Conservation (phyloP, 371 early-diverging fungal genomes). For the Mortierella sp. region DNA sequence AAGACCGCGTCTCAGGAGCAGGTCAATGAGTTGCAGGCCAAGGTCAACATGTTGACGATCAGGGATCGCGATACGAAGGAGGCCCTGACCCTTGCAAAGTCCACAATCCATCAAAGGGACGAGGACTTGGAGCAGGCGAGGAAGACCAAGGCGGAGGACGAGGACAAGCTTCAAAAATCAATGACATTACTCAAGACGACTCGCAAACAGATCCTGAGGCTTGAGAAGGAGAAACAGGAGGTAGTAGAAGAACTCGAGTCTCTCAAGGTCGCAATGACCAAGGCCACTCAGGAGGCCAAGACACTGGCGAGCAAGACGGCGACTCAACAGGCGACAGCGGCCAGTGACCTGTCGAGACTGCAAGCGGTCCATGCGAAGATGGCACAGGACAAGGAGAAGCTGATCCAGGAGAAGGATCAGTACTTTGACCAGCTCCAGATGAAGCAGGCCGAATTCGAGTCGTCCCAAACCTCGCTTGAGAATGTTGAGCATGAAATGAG, state of each 20-base stretch:
- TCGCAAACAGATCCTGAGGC: slow-evolving; percentile 64
- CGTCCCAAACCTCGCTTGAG: slow-evolving; percentile 71
- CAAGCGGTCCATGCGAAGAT: slow-evolving; percentile 53
- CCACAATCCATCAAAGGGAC: slow-evolving; percentile 66
- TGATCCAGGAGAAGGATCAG: slow-evolving; percentile 65
- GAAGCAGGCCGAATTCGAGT: slow-evolving; percentile 77
- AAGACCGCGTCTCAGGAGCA: slow-evolving; percentile 57
- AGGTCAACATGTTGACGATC: slow-evolving; percentile 47
- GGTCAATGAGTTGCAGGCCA: slow-evolving; percentile 55
- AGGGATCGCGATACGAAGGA: slow-evolving; percentile 65
- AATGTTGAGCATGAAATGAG: slow-evolving; percentile 65
- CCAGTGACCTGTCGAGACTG: slow-evolving; percentile 42
- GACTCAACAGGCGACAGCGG: slow-evolving; percentile 35
- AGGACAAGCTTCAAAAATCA: slow-evolving; percentile 69
- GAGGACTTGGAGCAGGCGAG: slow-evolving; percentile 62
- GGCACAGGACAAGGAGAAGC: slow-evolving; percentile 57
- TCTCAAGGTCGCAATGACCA: slow-evolving; percentile 39
- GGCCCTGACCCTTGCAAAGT: slow-evolving; percentile 63
- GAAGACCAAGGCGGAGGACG: slow-evolving; percentile 59
- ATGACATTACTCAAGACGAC: slow-evolving; percentile 62
- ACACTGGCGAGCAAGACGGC: slow-evolving; percentile 27
- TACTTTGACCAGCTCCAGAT: slow-evolving; percentile 73
- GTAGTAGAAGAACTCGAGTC: slow-evolving; percentile 61
- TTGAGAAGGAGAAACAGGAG: slow-evolving; percentile 71
- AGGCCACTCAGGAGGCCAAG: slow-evolving; percentile 46